These are phyloP conservation scores for Cyberlindnera samutprakarnensis DNA, from an alignment of 805 yeast species.

Conservation along the genomic window DNA sequence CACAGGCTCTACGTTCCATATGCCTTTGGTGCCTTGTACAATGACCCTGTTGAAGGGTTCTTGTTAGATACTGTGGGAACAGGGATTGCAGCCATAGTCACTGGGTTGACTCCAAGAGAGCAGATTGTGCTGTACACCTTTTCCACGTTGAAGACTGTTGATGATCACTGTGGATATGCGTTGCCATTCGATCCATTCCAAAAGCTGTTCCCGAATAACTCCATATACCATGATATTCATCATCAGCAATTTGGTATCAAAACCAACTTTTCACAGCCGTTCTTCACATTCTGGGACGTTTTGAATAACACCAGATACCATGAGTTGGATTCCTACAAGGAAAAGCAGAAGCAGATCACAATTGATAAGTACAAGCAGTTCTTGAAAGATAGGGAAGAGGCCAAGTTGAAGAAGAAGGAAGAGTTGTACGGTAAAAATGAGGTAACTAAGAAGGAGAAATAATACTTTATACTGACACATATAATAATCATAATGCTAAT, in stretches of 20 bases:
- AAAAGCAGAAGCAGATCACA: conserved; percentile 59
- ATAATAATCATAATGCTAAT: too few relatives aligned
- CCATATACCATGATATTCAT: conserved; percentile 94
- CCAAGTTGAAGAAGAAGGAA: conserved; percentile 22
- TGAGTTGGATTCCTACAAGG: conserved; percentile 55
- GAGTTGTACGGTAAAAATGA: conserved; percentile 7
- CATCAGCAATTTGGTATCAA: conserved; percentile 95
- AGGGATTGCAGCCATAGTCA: conserved; percentile 64
- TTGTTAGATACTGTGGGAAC: conserved; percentile 88
- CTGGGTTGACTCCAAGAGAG: conserved; percentile 71
- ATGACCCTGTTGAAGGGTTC: conserved; percentile 92
- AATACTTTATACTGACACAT: neutral
- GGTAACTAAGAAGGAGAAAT: conserved; percentile 4
- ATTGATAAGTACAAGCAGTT: conserved; percentile 59
- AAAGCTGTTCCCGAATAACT: conserved; percentile 84
- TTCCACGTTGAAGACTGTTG: conserved; percentile 93
- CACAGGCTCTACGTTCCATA: conserved; percentile 93
- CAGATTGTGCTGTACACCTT: conserved; percentile 67
- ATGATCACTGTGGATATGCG: conserved; percentile 97
- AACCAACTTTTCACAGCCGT: conserved; percentile 91
- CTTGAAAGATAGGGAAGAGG: conserved; percentile 30
- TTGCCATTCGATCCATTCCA: conserved; percentile 91
- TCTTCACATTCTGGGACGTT: conserved; percentile 90
- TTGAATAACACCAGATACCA: conserved; percentile 65
- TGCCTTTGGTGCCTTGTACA: conserved; percentile 93